These are phyloP conservation scores for Lactarius psammicola DNA, from an alignment of 768 basidiomycete genomes.

Conservation along the genomic window DNA sequence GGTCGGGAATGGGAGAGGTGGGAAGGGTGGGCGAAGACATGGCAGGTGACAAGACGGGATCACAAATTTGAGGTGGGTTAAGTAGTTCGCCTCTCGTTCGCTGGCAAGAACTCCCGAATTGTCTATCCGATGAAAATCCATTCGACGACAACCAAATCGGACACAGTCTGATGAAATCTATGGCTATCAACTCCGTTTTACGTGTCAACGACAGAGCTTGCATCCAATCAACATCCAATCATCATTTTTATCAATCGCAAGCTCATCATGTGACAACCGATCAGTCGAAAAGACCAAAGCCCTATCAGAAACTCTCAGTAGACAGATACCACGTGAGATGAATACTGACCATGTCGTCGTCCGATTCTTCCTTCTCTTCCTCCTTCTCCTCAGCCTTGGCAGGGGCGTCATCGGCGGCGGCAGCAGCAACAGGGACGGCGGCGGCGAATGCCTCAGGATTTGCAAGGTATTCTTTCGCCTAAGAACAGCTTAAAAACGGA, in stretches of 20 bases:
- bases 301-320: constrained; percentile 47
- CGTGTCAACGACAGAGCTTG: background rate
- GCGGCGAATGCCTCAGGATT: constrained; percentile 99
- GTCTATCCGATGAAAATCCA: constrained; percentile 5
- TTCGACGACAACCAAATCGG: constrained; percentile 20
- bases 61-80: constrained; percentile 4
- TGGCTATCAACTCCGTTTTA: background rate
- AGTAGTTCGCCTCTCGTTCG: constrained; percentile 12
- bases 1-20: constrained; percentile 30
- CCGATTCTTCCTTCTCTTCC: constrained; percentile 81
- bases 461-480: constrained; percentile 95
- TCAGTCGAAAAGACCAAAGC: constrained; percentile 94
- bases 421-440: constrained; percentile 58
- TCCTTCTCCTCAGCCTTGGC: constrained; percentile 62
- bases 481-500: constrained; percentile 36
- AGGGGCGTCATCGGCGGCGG: constrained; percentile 52
- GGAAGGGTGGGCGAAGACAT: constrained; percentile 16
- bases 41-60: background rate
- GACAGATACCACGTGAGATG: background rate
- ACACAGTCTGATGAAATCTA: constrained; percentile 1
- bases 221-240: background rate
- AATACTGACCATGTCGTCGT: constrained; percentile 79
- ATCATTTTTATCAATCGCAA: background rate
- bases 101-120: constrained; percentile 15
- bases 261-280: constrained; percentile 4